Evolutionary conservation across 1,284 basidiomycete genomes (phyloP).

Genomic region (Puccinia novopanici): DNA sequence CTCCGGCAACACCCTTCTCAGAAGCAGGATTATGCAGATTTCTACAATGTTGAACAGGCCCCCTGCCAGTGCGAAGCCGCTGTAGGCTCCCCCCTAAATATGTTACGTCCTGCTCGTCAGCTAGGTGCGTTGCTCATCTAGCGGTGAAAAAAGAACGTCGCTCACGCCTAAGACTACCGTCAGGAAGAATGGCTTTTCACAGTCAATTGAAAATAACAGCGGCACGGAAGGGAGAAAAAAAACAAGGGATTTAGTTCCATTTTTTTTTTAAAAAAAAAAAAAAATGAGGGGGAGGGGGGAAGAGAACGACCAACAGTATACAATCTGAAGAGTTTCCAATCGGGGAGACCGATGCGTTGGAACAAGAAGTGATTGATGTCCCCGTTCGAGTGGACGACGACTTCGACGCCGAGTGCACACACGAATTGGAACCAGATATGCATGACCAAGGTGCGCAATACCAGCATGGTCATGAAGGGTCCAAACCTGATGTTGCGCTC

Average conservation of each 20-base stretch:
- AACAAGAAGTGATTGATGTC: slow-evolving; percentile 24
- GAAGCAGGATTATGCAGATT: neutral
- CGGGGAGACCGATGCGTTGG: slow-evolving; percentile 4
- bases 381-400: slow-evolving; percentile 21
- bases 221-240: neutral
- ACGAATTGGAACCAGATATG: slow-evolving; percentile 34
- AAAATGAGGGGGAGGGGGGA: too few relatives aligned
- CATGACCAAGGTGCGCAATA: slow-evolving; percentile 16
- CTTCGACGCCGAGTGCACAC: slow-evolving; percentile 26
- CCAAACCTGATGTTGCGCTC: neutral
- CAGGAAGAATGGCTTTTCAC: slow-evolving; percentile 20
- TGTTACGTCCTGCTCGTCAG: too few relatives aligned
- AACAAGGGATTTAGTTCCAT: too few relatives aligned
- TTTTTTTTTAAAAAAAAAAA: too few relatives aligned
- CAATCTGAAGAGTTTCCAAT: slow-evolving; percentile 2
- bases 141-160: neutral
- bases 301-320: slow-evolving; percentile 13
- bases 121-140: too few relatives aligned
- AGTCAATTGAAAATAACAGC: neutral
- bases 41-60: slow-evolving; percentile 44
- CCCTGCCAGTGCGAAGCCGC: slow-evolving; percentile 33
- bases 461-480: slow-evolving; percentile 15
- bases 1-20: slow-evolving; percentile 15
- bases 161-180: slow-evolving; percentile 23
- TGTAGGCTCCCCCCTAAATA: slow-evolving; percentile 17